Evolutionary conservation across 176 grass and related monocot genomes (phyloP).

Genomic region (Guadua angustifolia): DNA sequence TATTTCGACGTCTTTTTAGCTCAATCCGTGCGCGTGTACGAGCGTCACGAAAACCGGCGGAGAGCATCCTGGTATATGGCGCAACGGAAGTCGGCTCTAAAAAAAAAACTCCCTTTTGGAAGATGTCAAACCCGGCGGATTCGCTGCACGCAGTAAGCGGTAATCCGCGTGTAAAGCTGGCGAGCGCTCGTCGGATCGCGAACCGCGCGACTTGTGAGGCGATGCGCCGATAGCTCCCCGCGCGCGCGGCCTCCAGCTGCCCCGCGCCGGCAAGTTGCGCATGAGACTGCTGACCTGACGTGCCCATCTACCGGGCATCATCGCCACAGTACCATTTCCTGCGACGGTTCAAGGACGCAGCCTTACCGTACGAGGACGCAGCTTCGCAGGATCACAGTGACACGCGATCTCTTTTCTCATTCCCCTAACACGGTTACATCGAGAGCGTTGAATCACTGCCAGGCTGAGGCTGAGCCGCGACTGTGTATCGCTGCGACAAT

Average conservation of each 20-base stretch:
- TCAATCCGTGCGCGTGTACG: not conserved
- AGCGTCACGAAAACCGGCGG: not conserved
- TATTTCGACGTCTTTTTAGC: not conserved
- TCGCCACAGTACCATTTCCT: not conserved
- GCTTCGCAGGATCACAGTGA: not conserved
- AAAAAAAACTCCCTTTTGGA: not conserved
- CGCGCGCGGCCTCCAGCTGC: not conserved
- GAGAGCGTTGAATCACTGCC: constrained; percentile 15
- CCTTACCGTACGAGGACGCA: not conserved
- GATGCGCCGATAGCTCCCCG: constrained; percentile 17
- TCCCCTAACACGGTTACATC: constrained; percentile 14
- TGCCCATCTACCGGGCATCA: not conserved
- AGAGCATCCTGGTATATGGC: not conserved
- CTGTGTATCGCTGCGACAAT: constrained; percentile 8
- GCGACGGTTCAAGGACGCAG: not conserved
- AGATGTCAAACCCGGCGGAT: constrained; percentile 13
- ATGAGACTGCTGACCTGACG: not conserved
- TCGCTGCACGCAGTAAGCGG: constrained; percentile 12
- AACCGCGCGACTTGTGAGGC: not conserved
- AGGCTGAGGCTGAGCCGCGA: constrained; percentile 16
- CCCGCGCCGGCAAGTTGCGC: not conserved
- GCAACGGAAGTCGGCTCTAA: constrained; percentile 16
- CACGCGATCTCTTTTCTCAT: not conserved
- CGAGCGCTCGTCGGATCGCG: constrained; percentile 18
- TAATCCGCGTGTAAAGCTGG: constrained; percentile 40